Conservation (phyloP, 2,329 filamentous ascomycete species). For the Aspergillus costaricaensis region DNA sequence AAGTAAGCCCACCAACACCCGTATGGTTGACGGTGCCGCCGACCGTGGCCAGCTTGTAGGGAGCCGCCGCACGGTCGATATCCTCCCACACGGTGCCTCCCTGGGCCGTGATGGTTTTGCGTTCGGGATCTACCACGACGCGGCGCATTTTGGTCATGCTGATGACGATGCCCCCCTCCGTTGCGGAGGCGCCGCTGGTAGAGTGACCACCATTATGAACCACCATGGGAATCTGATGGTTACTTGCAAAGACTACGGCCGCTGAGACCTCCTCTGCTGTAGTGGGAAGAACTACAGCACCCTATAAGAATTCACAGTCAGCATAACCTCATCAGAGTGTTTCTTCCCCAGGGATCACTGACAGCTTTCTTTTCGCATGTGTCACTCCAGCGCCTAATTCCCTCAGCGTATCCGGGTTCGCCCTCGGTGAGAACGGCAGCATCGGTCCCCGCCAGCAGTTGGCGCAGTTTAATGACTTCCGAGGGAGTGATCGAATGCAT, state of each 20-base stretch:
- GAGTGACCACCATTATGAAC: neutral
- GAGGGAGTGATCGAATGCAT: neutral
- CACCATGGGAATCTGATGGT: neutral
- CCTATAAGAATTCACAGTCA: neutral
- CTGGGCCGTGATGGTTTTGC: neutral
- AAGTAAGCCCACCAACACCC: slow-evolving; percentile 60
- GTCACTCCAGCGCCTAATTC: neutral
- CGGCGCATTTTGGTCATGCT: neutral
- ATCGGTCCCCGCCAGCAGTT: neutral
- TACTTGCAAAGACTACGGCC: neutral
- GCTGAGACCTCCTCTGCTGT: neutral
- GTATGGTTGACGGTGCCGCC: slow-evolving; percentile 63
- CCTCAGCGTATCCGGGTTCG: neutral
- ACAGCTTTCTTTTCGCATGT: neutral
- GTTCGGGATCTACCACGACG: neutral
- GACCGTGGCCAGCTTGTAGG: slow-evolving; percentile 58
- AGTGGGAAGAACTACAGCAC: neutral
- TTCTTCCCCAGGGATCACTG: neutral
- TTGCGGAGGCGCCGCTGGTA: neutral
- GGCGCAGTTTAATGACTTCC: neutral
- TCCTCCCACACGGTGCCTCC: slow-evolving; percentile 32
- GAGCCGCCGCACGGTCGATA: slow-evolving; percentile 54
- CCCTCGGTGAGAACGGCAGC: neutral
- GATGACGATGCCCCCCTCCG: slow-evolving; percentile 1
- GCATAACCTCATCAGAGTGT: neutral